These are phyloP conservation scores for Vachellia pachyceras DNA, from an alignment of 306 rosid genomes.

Conservation along the genomic window DNA sequence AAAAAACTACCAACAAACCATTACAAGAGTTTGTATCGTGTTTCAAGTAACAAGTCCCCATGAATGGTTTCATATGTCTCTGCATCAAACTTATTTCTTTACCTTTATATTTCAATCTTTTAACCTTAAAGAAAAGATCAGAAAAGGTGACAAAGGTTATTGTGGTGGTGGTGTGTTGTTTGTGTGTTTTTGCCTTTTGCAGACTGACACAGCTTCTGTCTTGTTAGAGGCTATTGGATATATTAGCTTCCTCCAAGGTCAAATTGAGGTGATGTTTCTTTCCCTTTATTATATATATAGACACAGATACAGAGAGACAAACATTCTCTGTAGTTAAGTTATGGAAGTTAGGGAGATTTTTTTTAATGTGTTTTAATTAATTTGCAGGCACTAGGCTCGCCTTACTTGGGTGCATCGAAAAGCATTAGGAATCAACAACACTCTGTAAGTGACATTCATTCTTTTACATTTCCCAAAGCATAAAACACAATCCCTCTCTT, in stretches of 20 bases:
- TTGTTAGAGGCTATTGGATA: conserved; percentile 86
- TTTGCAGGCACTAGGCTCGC: conserved; percentile 79
- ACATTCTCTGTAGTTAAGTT: conserved; percentile 43
- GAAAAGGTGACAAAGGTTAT: conserved; percentile 43
- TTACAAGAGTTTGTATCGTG: conserved; percentile 8
- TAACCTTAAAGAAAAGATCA: conserved; percentile 44
- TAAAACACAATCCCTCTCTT: neutral
- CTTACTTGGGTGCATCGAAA: conserved; percentile 69
- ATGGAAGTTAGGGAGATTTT: conserved; percentile 45
- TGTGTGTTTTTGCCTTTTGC: conserved; percentile 66
- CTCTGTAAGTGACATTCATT: conserved; percentile 52
- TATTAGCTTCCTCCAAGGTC: conserved; percentile 85
- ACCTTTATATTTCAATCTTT: conserved; percentile 5
- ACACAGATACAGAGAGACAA: neutral
- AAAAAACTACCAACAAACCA: neutral
- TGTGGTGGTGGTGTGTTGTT: conserved; percentile 24
- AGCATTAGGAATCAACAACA: conserved; percentile 62
- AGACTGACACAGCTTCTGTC: conserved; percentile 99
- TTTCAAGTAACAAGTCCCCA: neutral
- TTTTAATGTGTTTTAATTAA: neutral
- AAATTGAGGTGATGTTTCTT: conserved; percentile 84
- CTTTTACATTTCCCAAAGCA: conserved; percentile 54
- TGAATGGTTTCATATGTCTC: conserved; percentile 7
- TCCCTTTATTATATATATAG: conserved; percentile 36
- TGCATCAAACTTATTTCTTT: conserved; percentile 5